Base-by-base conservation (phyloP, 176 grass and related monocot genomes). In the Carex littledalei region DNA sequence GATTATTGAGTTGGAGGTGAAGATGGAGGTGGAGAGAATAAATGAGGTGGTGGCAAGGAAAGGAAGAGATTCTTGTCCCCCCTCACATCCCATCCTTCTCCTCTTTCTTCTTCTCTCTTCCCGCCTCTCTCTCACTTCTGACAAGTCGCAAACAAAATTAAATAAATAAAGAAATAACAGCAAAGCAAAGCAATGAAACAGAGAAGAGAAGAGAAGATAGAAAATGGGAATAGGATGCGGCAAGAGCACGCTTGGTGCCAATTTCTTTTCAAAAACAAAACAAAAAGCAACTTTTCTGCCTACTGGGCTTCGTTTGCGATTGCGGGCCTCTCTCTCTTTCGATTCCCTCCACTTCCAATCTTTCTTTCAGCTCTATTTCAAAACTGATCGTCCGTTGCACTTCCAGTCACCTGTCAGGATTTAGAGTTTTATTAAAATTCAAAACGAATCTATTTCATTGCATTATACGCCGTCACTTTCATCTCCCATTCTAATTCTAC, bases 221-320 rank as follows among this genome's bases (percentile, higher is more conserved):
- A 22, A 6, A 34, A 18, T 24, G 52, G 16, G 62, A 63, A 66
- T 67, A 76, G 79, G 85, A 86, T 86, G 85, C 91, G 89, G 89
- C 69, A 93, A 80, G 74, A 78, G 53, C 87, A 93, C 81, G 81
- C 84, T 90, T 86, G 55, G 41, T 3, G 22, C 24, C 43, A 45
- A n/a, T 41, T 58, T 26, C 9, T 60, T 21, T 52, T 53, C 47
- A 26, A 14, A 76, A 53, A 29, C 71, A 43, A 24, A 52, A 52
- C 41, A 21, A 74, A 54, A 68, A 8, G 32, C 61, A n/a, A 71
- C 63, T 65, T 31, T 11, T 4, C 11, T 26, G 10, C 29, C 24
- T 65, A 4, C 63, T 65, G 63, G 63, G 63, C 63, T 31, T 50
- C 10, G 9, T 50, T 50, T 39, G 37, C 45, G 8, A 9, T 26